Evolutionary conservation across 306 rosid species (phyloP).

Genomic region (Vicia faba): DNA sequence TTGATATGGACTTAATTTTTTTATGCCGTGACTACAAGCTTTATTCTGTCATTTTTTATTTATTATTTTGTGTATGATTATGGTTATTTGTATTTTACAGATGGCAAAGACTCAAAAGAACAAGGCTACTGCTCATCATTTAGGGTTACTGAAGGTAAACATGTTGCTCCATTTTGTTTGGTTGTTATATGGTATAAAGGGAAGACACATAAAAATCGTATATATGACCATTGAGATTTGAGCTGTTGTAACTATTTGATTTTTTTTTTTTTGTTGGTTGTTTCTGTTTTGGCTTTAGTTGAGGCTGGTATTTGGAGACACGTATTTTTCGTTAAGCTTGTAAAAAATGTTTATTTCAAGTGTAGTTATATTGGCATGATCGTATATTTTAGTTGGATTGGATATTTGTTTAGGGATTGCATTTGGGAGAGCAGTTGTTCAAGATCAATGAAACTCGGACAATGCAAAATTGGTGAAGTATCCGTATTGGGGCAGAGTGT

Average conservation of each 20-base stretch:
- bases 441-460: background rate
- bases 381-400: background rate
- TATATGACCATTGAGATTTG: background rate
- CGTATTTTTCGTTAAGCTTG: background rate
- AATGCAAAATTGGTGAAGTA: no score
- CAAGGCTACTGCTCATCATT: constrained; percentile 98
- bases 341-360: constrained; percentile 8
- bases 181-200: background rate
- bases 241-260: background rate
- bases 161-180: background rate
- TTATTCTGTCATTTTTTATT: background rate
- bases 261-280: constrained; percentile 2
- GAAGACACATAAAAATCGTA: background rate
- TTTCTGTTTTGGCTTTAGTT: constrained; percentile 15
- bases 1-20: constrained; percentile 11
- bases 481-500: no score
- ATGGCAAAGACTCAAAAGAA: constrained; percentile 99
- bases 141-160: constrained; percentile 93
- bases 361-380: background rate
- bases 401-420: constrained; percentile 25
- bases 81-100: constrained; percentile 47
- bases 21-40: background rate
- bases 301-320: constrained; percentile 24
- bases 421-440: constrained; percentile 10
- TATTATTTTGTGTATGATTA: constrained; percentile 3